Base-by-base conservation (phyloP, 164 flowering plant genomes). In the Akebia trifoliata region DNA sequence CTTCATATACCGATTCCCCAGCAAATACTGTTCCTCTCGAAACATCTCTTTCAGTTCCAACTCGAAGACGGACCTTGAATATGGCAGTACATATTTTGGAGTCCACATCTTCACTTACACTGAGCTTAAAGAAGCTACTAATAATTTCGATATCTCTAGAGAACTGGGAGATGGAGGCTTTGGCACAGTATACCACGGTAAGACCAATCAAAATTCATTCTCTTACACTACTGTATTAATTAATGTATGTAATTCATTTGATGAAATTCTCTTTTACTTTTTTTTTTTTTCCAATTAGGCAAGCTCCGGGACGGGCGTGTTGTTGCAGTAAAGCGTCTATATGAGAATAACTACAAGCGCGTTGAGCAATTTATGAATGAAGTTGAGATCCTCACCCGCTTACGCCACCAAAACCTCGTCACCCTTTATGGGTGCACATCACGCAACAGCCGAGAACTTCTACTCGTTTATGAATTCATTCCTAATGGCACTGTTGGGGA, bases 371-470 rank as follows among this genome's bases (percentile, higher is more conserved):
- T 88, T 77, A 70, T 69, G 72, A 88, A 83, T 39, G 96, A 88
- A 68, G 63, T 88, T 20, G 55, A 72, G 53, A 83, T 88, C 70
- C 83, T 88, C 30, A 78, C 88, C 0, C 57, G 75, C 9, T 45
- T 88, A 48, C 77, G 72, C 50, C 96, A 88, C 75, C 74, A 39
- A 15, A 81, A 84, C 57, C 86, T 88, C 11, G 93, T 85, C 28
- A 40, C 83, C 38, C 86, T 85, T 6, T 85, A 80, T 53, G 96
- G 93, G 0, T 88, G 90, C 74, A 82, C 93, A 18, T 85, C 92
- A 6, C 72, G 71, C n/a, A 76, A 47, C 43, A 78, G 90, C 68
- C 74, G 79, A 0, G 88, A 82, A 50, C 88, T 88, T 46, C 79
- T 87, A 51, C 86, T 87, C 0, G 96, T 88, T 11, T 88, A 88